These are phyloP conservation scores for Aspergillus heteromorphus DNA, from an alignment of 495 filamentous ascomycete species.

Conservation along the genomic window DNA sequence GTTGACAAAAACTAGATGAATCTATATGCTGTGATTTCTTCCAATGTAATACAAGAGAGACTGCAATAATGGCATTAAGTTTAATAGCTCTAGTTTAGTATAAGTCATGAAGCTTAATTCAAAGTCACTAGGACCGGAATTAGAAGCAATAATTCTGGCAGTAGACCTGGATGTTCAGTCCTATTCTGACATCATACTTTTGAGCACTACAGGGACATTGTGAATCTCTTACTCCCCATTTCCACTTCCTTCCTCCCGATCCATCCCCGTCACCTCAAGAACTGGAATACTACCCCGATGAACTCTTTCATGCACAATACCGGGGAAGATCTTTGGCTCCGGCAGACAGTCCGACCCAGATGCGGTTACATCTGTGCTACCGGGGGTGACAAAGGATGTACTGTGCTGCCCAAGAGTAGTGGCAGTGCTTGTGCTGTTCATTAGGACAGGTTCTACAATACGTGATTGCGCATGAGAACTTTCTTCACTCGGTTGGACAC, in stretches of 20 bases:
- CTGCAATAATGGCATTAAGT: no score
- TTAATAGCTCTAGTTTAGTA: no score
- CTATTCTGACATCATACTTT: no score
- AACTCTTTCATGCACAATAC: constrained; percentile 57
- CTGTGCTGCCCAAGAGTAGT: constrained; percentile 14
- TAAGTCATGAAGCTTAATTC: no score
- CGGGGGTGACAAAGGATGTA: constrained; percentile 9
- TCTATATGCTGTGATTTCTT: background rate
- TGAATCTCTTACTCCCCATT: background rate
- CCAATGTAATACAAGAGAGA: no score
- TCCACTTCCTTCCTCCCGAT: constrained; percentile 1
- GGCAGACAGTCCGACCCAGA: constrained; percentile 45
- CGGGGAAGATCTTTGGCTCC: constrained; percentile 68
- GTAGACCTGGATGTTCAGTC: no score
- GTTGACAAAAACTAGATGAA: no score
- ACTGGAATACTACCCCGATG: constrained; percentile 40
- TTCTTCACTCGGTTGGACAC: background rate
- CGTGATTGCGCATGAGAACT: background rate
- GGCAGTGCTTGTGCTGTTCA: background rate
- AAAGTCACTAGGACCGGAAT: no score
- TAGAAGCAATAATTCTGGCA: no score
- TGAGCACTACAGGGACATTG: no score
- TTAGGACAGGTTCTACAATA: background rate
- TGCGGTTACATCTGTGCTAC: constrained; percentile 22
- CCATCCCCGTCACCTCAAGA: background rate